phyloP scores from a whole-genome alignment of 2,329 filamentous ascomycete genomes.

The Botrytis deweyae region DNA sequence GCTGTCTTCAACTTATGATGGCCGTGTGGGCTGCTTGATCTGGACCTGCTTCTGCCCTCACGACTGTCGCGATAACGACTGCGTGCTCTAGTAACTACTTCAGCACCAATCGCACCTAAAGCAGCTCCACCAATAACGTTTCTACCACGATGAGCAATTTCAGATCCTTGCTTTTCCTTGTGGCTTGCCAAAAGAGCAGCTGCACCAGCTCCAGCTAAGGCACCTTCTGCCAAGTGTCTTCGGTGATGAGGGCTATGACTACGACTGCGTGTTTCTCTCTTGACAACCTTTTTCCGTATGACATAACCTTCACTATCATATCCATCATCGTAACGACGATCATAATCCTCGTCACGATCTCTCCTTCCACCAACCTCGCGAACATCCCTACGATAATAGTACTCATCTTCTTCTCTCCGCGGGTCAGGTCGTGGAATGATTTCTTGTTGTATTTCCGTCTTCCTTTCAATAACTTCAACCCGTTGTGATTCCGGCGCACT shows the following conservation, averaged over 20 bases:
- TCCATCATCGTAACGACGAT: constrained; percentile 44
- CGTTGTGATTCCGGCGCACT: constrained; percentile 29
- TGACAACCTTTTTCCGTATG: constrained; percentile 43
- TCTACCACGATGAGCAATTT: constrained; percentile 34
- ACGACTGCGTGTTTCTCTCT: constrained; percentile 48
- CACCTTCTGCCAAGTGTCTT: constrained; percentile 62
- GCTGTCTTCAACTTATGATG: constrained; percentile 58
- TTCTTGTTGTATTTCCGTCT: constrained; percentile 32
- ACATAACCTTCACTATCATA: constrained; percentile 48
- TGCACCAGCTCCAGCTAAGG: constrained; percentile 61
- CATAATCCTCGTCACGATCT: constrained; percentile 40
- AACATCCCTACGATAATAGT: constrained; percentile 42
- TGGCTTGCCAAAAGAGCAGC: constrained; percentile 59
- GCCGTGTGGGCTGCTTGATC: constrained; percentile 36
- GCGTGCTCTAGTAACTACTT: constrained; percentile 58
- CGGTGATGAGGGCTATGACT: constrained; percentile 54
- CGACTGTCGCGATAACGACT: constrained; percentile 59
- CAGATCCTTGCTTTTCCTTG: constrained; percentile 44
- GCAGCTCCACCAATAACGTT: constrained; percentile 53
- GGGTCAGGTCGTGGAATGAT: constrained; percentile 31
- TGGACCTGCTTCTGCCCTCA: constrained; percentile 41
- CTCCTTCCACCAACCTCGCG: constrained; percentile 30
- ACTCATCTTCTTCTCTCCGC: constrained; percentile 38
- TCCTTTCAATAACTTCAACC: constrained; percentile 33
- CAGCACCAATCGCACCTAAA: constrained; percentile 61